Percentiles rank a stretch among this genome's conserved stretches.
phyloP scores from a whole-genome alignment of 148 eudicot genomes.

The Rhododendron griersonianum region DNA sequence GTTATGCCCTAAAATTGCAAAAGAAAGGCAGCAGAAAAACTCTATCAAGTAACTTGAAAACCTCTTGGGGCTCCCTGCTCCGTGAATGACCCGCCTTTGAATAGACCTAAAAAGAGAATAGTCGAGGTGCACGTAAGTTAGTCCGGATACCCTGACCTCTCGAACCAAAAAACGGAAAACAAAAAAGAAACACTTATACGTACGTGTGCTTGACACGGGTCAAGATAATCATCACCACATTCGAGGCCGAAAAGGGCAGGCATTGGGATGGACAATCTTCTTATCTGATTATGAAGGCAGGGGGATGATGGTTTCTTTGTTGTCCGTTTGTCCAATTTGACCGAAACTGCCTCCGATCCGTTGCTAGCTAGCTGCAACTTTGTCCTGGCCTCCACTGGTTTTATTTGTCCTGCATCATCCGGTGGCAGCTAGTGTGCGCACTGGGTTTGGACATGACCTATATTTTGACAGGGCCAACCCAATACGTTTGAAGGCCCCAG shows the following conservation, averaged over 20 bases:
- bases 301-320: slow-evolving; percentile 3
- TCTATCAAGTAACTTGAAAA: neutral
- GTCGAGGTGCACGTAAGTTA: too few species aligned
- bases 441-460: too few species aligned
- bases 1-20: too few species aligned
- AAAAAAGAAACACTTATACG: neutral
- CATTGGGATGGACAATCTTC: neutral
- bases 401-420: neutral
- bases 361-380: slow-evolving; percentile 8
- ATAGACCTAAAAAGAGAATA: too few species aligned
- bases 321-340: neutral
- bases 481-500: too few species aligned
- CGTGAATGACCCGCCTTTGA: neutral
- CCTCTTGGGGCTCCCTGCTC: neutral
- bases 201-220: neutral
- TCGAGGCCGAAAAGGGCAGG: neutral
- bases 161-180: too few species aligned
- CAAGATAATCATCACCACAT: neutral
- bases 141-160: too few species aligned
- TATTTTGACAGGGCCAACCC: too few species aligned
- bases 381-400: neutral
- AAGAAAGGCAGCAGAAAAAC: too few species aligned
- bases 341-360: neutral
- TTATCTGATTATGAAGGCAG: neutral
- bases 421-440: too few species aligned